Evolutionary conservation across 768 basidiomycete species (phyloP), one percentile per base, ranked within the genome.

Genomic region (Neoboletus magnificus): DNA sequence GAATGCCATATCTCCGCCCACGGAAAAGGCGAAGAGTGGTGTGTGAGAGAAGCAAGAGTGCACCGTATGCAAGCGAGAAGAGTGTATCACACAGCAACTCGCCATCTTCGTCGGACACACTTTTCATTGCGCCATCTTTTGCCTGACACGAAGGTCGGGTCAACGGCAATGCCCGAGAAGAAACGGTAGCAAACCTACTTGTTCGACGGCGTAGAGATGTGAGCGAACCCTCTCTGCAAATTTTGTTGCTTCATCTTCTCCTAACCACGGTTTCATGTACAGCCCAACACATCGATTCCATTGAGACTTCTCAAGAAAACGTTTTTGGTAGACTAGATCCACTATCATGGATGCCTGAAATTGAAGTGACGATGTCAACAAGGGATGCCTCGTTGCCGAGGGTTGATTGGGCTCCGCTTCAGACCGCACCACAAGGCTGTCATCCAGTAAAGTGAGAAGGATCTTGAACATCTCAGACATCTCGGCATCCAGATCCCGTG

Each of bases 11-110:
- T 58, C 95, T 84, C 62, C 86, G 85, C 29, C 95, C 96, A 64
- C 93, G 90, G 69, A 91, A 79, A 54, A 98, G 83, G 57, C 90
- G 87, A 56, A 98, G 81, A 29, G 82, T 87, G 25, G 96, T 98
- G 73, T 98, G 95, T 43, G 96, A 98, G 61, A 98, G 83, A 59
- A 98, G 83, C 9, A 98, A 80, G 45, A 98, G 82, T 48, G 95
- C 92, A 62, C 96, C 96, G 68, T 98, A 98, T 20, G 96, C 94
- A 57, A 98, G 80, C 25, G 94, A 97, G 77, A 98, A 98, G 41
- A 93, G 81, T 1, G 94, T 94, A 70, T 98, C 87, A 67, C 93
- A 94, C 44, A 97, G 77, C 43, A 95, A 73, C 69, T 94, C 91
- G 56, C 87, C 93, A 72, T 91, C 92, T 54, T 84, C 85, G 32